A percentile compares a stretch with the other conserved stretches of the same genome.
Conservation (phyloP, 1,139 yeast genomes). For the Yamadazyma conglobata region DNA sequence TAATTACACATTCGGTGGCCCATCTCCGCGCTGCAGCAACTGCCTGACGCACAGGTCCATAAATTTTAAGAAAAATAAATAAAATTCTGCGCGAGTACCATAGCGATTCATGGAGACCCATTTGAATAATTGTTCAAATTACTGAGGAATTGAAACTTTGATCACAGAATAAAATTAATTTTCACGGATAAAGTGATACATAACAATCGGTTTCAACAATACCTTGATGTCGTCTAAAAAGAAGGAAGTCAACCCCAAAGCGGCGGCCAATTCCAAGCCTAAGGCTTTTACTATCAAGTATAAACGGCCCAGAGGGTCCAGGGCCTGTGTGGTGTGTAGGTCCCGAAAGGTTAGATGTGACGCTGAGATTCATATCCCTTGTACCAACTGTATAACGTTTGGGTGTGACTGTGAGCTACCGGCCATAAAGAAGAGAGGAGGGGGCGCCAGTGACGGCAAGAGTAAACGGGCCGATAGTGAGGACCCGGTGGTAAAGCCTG, state of each 20-base stretch:
- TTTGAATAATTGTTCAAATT: too few species aligned
- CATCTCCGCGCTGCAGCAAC: too few species aligned
- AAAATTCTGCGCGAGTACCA: too few species aligned
- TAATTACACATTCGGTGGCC: too few species aligned
- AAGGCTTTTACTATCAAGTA: constrained; percentile 49
- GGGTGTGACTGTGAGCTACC: constrained; percentile 72
- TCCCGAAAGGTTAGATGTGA: constrained; percentile 73
- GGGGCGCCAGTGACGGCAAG: constrained; percentile 23
- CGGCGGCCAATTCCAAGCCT: constrained; percentile 45
- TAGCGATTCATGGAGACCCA: too few species aligned
- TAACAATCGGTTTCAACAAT: too few species aligned
- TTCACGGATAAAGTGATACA: too few species aligned
- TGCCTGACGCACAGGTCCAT: too few species aligned
- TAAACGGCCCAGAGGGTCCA: constrained; percentile 48
- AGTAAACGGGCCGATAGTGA: constrained; percentile 16
- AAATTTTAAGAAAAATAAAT: too few species aligned
- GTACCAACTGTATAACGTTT: constrained; percentile 74
- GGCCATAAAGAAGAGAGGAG: constrained; percentile 49
- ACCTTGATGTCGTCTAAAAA: constrained; percentile 4
- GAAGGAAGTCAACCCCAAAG: constrained; percentile 1
- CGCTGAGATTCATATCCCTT: constrained; percentile 66
- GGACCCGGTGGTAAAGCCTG: constrained; percentile 6
- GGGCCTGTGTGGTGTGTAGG: constrained; percentile 60
- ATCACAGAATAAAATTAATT: too few species aligned
- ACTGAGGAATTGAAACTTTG: too few species aligned